Percentiles rank a stretch among this genome's conserved stretches.
Conservation (phyloP, 2,329 filamentous ascomycete genomes). For the Metarhizium sp. region DNA sequence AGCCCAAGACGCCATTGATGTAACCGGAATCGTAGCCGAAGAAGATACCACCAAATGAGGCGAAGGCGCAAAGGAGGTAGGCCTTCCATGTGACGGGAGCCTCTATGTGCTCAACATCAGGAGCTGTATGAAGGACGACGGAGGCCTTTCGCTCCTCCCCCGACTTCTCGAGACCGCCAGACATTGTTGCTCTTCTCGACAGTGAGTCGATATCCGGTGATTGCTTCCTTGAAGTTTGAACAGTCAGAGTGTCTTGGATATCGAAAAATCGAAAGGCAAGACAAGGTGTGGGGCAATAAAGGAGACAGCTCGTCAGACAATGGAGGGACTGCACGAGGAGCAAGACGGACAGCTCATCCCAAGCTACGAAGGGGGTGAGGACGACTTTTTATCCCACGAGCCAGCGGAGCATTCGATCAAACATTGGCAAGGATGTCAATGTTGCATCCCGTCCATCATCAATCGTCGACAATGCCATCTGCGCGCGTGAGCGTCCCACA, state of each 20-base stretch:
- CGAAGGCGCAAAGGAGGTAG: constrained; percentile 61
- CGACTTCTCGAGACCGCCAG: constrained; percentile 8
- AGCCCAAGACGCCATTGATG: constrained; percentile 56
- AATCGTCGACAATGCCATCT: neutral
- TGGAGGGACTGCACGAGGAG: neutral
- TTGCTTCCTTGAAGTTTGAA: neutral
- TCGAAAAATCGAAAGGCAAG: neutral
- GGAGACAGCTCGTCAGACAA: constrained; percentile 2
- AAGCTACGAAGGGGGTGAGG: neutral
- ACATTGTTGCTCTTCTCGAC: constrained; percentile 2
- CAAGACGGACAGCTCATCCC: neutral
- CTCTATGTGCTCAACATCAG: constrained; percentile 52
- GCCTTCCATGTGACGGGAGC: constrained; percentile 61
- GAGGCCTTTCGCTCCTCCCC: constrained; percentile 15
- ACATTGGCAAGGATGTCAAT: neutral
- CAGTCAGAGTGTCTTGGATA: constrained; percentile 2
- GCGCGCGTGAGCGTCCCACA: neutral
- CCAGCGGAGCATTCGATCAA: constrained; percentile 1
- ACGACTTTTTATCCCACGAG: constrained; percentile 7
- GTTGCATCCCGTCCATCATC: constrained; percentile 4
- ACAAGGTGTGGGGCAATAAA: constrained; percentile 1
- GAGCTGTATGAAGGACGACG: constrained; percentile 29
- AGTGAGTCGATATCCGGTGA: neutral
- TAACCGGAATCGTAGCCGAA: constrained; percentile 74
- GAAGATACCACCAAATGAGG: constrained; percentile 64